Percentiles rank a stretch among this genome's conserved stretches.
phyloP scores from a whole-genome alignment of 768 basidiomycete species.

The Phanerodontia chrysosporium region DNA sequence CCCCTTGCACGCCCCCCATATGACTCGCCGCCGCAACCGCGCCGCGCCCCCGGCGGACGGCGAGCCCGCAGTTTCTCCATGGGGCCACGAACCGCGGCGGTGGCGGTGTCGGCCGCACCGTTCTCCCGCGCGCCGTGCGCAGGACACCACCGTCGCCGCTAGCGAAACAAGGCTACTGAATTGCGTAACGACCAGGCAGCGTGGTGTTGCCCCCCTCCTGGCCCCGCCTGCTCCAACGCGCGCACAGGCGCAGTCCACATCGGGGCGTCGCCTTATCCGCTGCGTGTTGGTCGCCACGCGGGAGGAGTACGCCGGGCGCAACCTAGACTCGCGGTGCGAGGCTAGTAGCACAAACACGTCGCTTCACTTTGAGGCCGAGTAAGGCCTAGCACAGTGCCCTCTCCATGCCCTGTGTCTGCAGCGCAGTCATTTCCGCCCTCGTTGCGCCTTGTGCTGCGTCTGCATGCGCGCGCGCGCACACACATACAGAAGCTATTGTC shows the following conservation, averaged over 20 bases:
- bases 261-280: not conserved
- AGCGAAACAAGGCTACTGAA: not conserved
- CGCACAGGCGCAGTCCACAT: too few relatives aligned
- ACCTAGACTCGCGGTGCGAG: not conserved
- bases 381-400: not conserved
- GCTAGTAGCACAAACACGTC: not conserved
- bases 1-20: not conserved
- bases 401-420: not conserved
- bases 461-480: too few relatives aligned
- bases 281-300: not conserved
- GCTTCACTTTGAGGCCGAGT: not conserved
- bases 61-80: not conserved
- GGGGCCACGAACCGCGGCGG: not conserved
- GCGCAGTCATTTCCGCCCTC: not conserved
- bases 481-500: not conserved
- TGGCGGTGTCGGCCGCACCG: not conserved
- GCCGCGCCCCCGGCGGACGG: not conserved
- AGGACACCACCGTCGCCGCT: too few relatives aligned
- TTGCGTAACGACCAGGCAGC: too few relatives aligned
- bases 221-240: not conserved
- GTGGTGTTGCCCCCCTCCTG: not conserved
- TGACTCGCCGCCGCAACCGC: not conserved
- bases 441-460: not conserved
- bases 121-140: not conserved
- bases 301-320: not conserved